Evolutionary conservation across 164 flowering plant species (phyloP).

Genomic region (Liquidambar formosana): DNA sequence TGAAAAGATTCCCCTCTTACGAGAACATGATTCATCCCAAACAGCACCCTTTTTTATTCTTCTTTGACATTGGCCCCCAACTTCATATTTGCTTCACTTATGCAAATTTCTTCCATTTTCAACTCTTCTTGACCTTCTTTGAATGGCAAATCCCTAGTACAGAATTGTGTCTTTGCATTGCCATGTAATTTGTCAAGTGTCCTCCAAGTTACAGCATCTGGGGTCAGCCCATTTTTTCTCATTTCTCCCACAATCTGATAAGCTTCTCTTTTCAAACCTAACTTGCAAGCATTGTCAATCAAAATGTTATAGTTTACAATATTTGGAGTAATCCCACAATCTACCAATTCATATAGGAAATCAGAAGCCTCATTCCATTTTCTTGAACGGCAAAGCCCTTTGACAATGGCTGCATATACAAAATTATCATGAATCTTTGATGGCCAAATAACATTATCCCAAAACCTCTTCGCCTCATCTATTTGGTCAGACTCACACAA

Average conservation of each 20-base stretch:
- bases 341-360: constrained; percentile 82
- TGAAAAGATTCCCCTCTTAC: too few relatives aligned
- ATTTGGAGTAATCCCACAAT: constrained; percentile 70
- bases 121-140: constrained; percentile 3
- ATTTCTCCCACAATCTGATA: constrained; percentile 76
- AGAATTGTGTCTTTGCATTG: constrained; percentile 13
- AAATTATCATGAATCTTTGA: constrained; percentile 75
- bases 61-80: too few relatives aligned
- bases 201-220: constrained; percentile 95
- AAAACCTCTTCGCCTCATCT: constrained; percentile 77
- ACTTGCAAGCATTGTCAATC: constrained; percentile 65
- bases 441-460: constrained; percentile 88
- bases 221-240: constrained; percentile 72
- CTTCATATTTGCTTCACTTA: too few relatives aligned
- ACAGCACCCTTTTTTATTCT: too few relatives aligned
- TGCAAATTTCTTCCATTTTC: not conserved
- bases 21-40: too few relatives aligned
- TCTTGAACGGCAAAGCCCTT: constrained; percentile 73
- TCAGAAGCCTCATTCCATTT: constrained; percentile 69
- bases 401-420: constrained; percentile 81
- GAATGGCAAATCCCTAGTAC: constrained; percentile 1
- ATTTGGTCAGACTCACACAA: constrained; percentile 44
- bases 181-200: constrained; percentile 71
- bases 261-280: constrained; percentile 73
- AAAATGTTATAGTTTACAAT: constrained; percentile 72